Base-by-base conservation (phyloP, 73 alveolate genomes). In the Tetrahymena malaccensis region DNA sequence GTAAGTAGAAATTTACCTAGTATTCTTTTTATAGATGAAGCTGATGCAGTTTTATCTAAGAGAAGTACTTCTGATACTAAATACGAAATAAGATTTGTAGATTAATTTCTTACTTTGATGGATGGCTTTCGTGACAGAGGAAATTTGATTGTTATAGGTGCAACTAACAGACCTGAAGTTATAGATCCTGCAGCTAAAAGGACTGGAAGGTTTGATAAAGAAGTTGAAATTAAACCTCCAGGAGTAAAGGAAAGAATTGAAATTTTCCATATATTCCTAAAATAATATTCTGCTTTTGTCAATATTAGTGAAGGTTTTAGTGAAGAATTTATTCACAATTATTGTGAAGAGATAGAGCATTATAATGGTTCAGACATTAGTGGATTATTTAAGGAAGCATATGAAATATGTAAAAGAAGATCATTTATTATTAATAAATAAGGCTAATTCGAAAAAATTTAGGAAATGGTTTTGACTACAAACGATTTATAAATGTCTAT, bases 151-250 rank as follows among this genome's bases (percentile, higher is more conserved):
- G 98, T 98, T 0, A 96, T 98, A 34, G 99, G 98, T 4, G 99
- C 99, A 3, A 98, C 99, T 27, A 97, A 98, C 93, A 97, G 96
- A 85, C 98, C 96, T 95, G 97, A 97, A 94, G 98, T 96, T 50
- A 95, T 98, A 17, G 99, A 98, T 95, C 98, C 97, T 35, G 99
- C 99, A 7, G 97, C 98, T 0, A 97, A 96, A 83, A 97, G 99
- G 94, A 97, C 98, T 10, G 98, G 98, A 33, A 93, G 99, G 34
- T 98, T 98, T 93, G 99, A 98, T 84, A 97, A 98, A 96, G 97
- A 97, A 95, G 97, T 98, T 12, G 98, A 98, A 93, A 97, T 98
- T 34, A 98, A 98, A n/a, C 96, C 94, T 43, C 99, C 99, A 22
- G 97, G 96, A 95, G 94, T 96, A 2, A 85, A 95, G 22, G 99